These are phyloP conservation scores for Eucalyptus albens DNA, from an alignment of 345 rosid genomes.

Conservation along the genomic window DNA sequence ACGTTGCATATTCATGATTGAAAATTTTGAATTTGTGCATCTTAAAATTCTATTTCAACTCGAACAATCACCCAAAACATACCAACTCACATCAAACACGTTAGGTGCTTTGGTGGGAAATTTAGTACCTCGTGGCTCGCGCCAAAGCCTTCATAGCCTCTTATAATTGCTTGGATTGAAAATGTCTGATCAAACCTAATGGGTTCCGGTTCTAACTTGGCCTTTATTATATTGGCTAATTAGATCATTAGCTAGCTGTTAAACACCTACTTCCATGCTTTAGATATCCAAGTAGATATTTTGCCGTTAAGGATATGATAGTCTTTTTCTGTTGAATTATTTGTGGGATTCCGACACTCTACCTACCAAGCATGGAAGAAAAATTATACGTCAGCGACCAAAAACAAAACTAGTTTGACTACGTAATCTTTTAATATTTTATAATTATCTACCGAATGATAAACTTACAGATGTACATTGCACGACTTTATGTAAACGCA, in stretches of 20 bases:
- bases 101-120: background rate
- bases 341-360: background rate
- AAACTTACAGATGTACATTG: background rate
- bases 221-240: background rate
- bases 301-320: background rate
- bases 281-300: background rate
- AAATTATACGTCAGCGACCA: background rate
- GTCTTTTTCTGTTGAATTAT: background rate
- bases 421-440: background rate
- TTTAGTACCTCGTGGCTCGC: background rate
- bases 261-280: background rate
- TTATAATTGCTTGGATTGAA: background rate
- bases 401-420: background rate
- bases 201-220: background rate
- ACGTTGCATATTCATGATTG: background rate
- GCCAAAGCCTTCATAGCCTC: background rate
- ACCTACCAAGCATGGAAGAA: background rate
- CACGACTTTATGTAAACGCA: background rate
- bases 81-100: background rate
- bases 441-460: background rate
- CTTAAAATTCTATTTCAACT: background rate
- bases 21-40: background rate
- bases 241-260: background rate
- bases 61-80: background rate
- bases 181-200: background rate